Base-by-base conservation (phyloP, 2,329 filamentous ascomycete genomes). In the Monilinia fructicola region DNA sequence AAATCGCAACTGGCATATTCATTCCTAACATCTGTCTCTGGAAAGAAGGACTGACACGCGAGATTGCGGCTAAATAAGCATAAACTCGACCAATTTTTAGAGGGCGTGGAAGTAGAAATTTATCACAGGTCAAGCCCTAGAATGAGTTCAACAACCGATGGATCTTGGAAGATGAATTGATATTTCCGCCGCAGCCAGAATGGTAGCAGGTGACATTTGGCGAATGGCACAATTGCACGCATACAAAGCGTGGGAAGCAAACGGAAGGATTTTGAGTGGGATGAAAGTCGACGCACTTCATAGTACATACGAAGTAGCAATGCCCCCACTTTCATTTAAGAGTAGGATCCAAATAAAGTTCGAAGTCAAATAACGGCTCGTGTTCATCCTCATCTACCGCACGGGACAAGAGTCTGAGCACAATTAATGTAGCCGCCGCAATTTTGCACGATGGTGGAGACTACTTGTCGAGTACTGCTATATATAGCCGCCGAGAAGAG, bases 391-490 rank as follows among this genome's bases (percentile, higher is more conserved):
- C 42, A 35, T 60, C 28, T 48, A 48, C 11, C 56, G 11, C 26
- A 16, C 12, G 18, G 9, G 12, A 60, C 21, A 4, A 16, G 12
- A 48, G 42, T 48, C 42, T 60, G 56, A 35, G 56, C 42, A 42
- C 28, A 48, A 60, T 48, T 2, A 48, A 23, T 4, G 18, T 62
- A 62, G 21, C 46, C 59, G 59, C 59, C 23, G 59, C 26, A 46
- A 60, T 11, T 35, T 31, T 60, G 10, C 2, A 48, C 21, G 26
- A 26, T 26, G 31, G 46, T 52, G 60, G 16, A 38, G 63, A 65
- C 52, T 54, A 65, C 26, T 23, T 60, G 18, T 60, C 52, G 54
- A 65, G 46, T 54, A 52, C 42, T 50, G 63, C 54, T 35, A 26
- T 16, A 10, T 44, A 28, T 60, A 60, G 44, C 56, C 56, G 56